Percentiles rank a stretch among this genome's conserved stretches.
Evolutionary conservation across 495 filamentous ascomycete species (phyloP).

Genomic region (Penicillium turbatum): DNA sequence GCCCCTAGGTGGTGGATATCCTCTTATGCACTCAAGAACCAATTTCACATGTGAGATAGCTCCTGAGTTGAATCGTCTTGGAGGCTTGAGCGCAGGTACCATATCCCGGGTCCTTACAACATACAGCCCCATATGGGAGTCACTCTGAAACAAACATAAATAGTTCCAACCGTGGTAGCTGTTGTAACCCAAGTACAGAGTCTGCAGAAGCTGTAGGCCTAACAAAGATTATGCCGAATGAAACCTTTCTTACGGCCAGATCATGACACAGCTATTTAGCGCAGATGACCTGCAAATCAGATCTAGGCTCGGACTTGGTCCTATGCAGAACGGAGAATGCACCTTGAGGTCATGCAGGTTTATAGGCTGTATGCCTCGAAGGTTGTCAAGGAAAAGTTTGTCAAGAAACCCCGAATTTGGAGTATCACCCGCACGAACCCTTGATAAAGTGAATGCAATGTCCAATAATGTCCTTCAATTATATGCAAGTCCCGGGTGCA

Average conservation of each 20-base stretch:
- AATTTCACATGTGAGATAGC: conserved; percentile 4
- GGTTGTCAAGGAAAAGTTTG: not conserved
- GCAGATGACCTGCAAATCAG: conserved; percentile 27
- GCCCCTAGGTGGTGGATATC: not conserved
- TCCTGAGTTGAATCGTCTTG: not conserved
- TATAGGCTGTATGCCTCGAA: conserved; percentile 1
- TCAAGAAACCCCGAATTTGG: not conserved
- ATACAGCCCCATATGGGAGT: too few relatives aligned
- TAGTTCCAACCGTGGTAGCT: not conserved
- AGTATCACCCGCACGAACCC: not conserved
- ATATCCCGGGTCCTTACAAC: not conserved
- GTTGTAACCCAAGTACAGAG: not conserved
- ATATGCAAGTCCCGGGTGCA: not conserved
- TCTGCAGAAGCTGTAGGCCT: conserved; percentile 5
- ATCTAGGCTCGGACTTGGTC: conserved; percentile 11
- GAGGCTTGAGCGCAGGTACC: not conserved
- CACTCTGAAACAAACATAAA: too few relatives aligned
- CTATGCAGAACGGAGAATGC: conserved; percentile 9
- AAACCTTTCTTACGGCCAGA: conserved; percentile 15
- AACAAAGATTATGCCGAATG: conserved; percentile 5
- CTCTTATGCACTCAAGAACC: not conserved
- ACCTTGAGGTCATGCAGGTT: conserved; percentile 15
- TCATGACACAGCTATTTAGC: conserved; percentile 19
- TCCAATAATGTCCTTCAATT: not conserved
- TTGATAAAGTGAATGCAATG: not conserved